Evolutionary conservation across 352 stramenopile species (phyloP).

Genomic region (Pythium aristosporum): DNA sequence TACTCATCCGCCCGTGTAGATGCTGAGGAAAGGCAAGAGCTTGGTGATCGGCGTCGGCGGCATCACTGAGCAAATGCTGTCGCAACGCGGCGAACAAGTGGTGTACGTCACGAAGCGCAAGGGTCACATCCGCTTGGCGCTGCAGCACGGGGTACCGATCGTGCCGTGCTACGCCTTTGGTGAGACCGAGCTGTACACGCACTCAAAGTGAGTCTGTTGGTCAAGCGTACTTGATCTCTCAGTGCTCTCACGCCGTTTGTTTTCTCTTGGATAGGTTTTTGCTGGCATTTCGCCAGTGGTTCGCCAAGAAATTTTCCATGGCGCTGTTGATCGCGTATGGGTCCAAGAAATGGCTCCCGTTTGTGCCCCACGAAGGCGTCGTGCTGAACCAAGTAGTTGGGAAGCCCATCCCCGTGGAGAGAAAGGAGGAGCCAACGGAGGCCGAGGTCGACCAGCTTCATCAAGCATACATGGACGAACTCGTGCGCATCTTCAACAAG

Average conservation of each 20-base stretch:
- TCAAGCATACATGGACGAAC: conserved; percentile 59
- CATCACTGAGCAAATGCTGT: conserved; percentile 84
- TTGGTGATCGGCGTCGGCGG: conserved; percentile 79
- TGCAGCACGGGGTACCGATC: conserved; percentile 75
- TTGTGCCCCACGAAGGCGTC: conserved; percentile 55
- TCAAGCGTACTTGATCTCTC: not conserved
- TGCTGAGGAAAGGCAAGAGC: conserved; percentile 64
- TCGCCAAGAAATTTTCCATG: conserved; percentile 65
- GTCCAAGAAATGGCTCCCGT: conserved; percentile 53
- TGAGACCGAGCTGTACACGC: conserved; percentile 82
- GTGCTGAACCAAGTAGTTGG: conserved; percentile 71
- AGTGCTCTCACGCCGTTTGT: not conserved
- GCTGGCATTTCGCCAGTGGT: conserved; percentile 65
- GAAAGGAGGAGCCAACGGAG: conserved; percentile 50
- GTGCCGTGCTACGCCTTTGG: conserved; percentile 81
- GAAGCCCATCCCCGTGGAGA: conserved; percentile 66
- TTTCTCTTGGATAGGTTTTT: conserved; percentile 35
- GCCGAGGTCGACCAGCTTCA: conserved; percentile 74
- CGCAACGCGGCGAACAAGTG: conserved; percentile 62
- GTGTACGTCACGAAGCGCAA: conserved; percentile 84
- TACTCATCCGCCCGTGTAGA: not conserved
- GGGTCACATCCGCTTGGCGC: conserved; percentile 72
- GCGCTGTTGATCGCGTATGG: conserved; percentile 66
- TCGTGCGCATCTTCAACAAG: conserved; percentile 79
- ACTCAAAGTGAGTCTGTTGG: conserved; percentile 48